Percentiles rank a stretch among this genome's conserved stretches.
These are phyloP conservation scores for Lophiostoma macrostomum DNA, from an alignment of 495 filamentous ascomycete genomes.

Conservation along the genomic window DNA sequence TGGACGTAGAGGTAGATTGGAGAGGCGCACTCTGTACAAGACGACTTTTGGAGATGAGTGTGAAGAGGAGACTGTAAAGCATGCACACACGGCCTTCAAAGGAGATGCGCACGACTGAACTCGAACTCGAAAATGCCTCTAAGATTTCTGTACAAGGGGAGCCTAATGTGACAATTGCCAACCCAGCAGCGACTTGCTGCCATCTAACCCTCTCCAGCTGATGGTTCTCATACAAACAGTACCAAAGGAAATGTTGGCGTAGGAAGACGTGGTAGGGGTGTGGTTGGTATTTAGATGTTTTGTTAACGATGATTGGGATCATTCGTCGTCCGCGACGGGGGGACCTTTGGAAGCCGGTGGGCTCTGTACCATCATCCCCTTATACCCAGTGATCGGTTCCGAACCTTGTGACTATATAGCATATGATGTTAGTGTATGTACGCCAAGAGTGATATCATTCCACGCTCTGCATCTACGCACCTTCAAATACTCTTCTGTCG, in stretches of 20 bases:
- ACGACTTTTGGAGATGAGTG: neutral
- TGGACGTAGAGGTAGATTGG: too few relatives aligned
- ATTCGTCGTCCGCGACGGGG: constrained; percentile 18
- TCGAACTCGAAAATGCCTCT: constrained; percentile 17
- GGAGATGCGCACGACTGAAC: neutral
- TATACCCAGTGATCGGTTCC: constrained; percentile 87
- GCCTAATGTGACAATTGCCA: constrained; percentile 29
- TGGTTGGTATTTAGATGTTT: constrained; percentile 14
- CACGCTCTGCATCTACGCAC: constrained; percentile 57
- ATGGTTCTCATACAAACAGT: constrained; percentile 24
- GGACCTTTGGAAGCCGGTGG: constrained; percentile 25
- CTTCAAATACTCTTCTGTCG: constrained; percentile 84
- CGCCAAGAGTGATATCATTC: neutral
- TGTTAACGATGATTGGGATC: constrained; percentile 1
- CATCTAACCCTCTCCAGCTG: neutral
- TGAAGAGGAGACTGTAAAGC: constrained; percentile 3
- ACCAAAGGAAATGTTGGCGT: constrained; percentile 20
- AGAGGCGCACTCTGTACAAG: constrained; percentile 9
- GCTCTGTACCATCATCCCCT: constrained; percentile 78
- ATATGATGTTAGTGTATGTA: constrained; percentile 9
- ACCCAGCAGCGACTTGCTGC: constrained; percentile 7
- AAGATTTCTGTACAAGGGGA: constrained; percentile 33
- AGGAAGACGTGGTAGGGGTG: constrained; percentile 13
- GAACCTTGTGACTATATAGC: constrained; percentile 66
- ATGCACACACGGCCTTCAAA: neutral